Evolutionary conservation across 1,284 basidiomycete species (phyloP).

Genomic region (Waitea zeae): DNA sequence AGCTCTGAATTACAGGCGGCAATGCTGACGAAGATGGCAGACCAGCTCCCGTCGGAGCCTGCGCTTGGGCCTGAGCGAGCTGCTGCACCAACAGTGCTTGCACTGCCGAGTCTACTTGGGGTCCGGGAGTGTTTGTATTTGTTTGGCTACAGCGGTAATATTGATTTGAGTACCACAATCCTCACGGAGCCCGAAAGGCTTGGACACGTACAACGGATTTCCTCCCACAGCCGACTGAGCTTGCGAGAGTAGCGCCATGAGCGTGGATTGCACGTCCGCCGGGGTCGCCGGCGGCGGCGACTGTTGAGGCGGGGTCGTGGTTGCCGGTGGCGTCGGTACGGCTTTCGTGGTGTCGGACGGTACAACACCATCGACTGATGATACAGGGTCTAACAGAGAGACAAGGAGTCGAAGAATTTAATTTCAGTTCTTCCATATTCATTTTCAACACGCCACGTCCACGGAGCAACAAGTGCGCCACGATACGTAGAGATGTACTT

Average conservation of each 20-base stretch:
- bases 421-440: constrained; percentile 56
- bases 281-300: constrained; percentile 10
- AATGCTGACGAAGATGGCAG: too few relatives aligned
- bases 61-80: constrained; percentile 21
- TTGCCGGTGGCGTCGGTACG: constrained; percentile 11
- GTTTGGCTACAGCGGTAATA: constrained; percentile 34
- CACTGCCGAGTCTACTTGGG: constrained; percentile 33
- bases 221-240: constrained; percentile 22
- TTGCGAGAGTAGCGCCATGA: constrained; percentile 50
- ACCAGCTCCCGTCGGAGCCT: too few relatives aligned
- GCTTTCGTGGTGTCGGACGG: too few relatives aligned
- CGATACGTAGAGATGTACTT: constrained; percentile 52
- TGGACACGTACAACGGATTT: too few relatives aligned
- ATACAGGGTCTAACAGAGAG: too few relatives aligned
- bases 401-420: too few relatives aligned
- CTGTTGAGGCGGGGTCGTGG: constrained; percentile 14
- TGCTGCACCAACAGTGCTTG: constrained; percentile 58
- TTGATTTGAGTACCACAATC: background rate
- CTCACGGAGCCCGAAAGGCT: background rate
- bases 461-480: constrained; percentile 39
- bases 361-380: too few relatives aligned
- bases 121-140: constrained; percentile 30
- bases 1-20: too few relatives aligned
- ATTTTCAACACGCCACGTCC: constrained; percentile 20
- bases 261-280: constrained; percentile 35